phyloP scores from a whole-genome alignment of 208 protist genomes.

The Trypanosoma grayi region DNA sequence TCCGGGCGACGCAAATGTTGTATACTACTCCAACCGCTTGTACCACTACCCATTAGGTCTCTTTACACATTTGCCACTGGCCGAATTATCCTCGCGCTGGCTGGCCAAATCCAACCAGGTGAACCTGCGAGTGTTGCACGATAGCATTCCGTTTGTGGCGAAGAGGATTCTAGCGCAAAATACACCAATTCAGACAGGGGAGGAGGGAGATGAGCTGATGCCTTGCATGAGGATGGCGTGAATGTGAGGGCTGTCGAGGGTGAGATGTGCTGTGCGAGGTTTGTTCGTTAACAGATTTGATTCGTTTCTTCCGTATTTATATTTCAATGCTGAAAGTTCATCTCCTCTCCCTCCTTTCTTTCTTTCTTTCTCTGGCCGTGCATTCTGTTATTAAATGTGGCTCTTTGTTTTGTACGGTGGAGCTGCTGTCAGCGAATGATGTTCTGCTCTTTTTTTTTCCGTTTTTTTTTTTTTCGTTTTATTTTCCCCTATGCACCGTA shows the following conservation, averaged over 20 bases:
- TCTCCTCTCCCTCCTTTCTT: no score
- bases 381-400: no score
- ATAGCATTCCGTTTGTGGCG: background rate
- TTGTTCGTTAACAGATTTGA: background rate
- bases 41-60: slow-evolving; percentile 58
- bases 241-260: background rate
- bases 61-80: slow-evolving; percentile 37
- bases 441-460: no score
- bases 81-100: slow-evolving; percentile 51
- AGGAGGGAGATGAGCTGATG: slow-evolving; percentile 20
- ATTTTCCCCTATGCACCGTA: no score
- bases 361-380: no score
- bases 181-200: background rate
- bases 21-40: slow-evolving; percentile 50
- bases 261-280: background rate
- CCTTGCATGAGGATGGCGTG: slow-evolving; percentile 4
- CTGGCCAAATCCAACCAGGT: slow-evolving; percentile 22
- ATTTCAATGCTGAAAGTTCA: no score
- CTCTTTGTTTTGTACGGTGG: no score
- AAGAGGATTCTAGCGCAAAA: background rate
- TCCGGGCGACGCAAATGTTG: slow-evolving; percentile 14
- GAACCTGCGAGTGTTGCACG: slow-evolving; percentile 14
- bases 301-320: background rate
- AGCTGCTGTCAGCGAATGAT: no score
- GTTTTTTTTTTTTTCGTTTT: no score